These are phyloP conservation scores for Phoenix roebelenii DNA, from an alignment of 176 grass and related monocot species.

Conservation along the genomic window DNA sequence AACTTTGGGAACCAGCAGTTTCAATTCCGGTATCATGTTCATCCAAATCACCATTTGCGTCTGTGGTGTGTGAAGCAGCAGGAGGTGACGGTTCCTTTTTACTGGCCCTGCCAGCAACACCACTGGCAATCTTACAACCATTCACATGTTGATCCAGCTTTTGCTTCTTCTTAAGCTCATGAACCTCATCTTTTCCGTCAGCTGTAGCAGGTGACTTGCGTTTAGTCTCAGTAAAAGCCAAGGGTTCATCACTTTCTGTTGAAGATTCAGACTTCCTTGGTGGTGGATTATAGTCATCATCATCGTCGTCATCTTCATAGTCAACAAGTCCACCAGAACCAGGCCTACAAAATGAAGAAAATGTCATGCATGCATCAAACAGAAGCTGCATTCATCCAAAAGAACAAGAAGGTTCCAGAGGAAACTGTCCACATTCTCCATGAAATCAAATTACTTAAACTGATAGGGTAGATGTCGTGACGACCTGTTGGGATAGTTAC, in stretches of 20 bases:
- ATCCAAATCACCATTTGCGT: conserved; percentile 28
- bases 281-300: conserved; percentile 45
- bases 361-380: too few species aligned
- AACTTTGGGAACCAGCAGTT: conserved; percentile 20
- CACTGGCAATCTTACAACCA: conserved; percentile 14
- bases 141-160: conserved; percentile 27
- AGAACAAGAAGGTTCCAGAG: too few species aligned
- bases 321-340: conserved; percentile 44
- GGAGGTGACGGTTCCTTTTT: conserved; percentile 5
- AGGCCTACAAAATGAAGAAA: conserved; percentile 31
- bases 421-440: too few species aligned
- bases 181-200: conserved; percentile 3
- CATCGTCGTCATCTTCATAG: conserved; percentile 58
- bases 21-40: conserved; percentile 11
- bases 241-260: conserved; percentile 17
- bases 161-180: conserved; percentile 18
- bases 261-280: conserved; percentile 29
- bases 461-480: too few species aligned
- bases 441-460: too few species aligned
- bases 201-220: conserved; percentile 17
- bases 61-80: conserved; percentile 15
- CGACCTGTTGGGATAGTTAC: too few species aligned
- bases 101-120: conserved; percentile 26
- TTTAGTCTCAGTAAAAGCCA: conserved; percentile 39
- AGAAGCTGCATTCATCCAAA: too few species aligned